Evolutionary conservation across 345 rosid species (phyloP).

Genomic region (Eutrema japonicum): DNA sequence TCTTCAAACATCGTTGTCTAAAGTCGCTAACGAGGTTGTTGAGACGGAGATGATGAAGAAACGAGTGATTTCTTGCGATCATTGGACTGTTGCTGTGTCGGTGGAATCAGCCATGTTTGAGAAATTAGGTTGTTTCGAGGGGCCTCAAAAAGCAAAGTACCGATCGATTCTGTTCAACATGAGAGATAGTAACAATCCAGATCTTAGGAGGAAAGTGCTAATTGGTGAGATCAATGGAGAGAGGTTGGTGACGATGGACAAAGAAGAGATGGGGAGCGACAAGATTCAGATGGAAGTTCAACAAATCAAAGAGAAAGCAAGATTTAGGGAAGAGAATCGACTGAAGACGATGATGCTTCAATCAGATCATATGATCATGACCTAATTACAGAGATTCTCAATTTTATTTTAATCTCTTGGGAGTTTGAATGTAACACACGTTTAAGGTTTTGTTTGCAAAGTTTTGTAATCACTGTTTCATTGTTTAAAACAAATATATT

Average conservation of each 20-base stretch:
- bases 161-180: slow-evolving; percentile 34
- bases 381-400: neutral
- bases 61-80: slow-evolving; percentile 23
- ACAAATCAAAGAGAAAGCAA: slow-evolving; percentile 27
- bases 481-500: no score
- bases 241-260: slow-evolving; percentile 27
- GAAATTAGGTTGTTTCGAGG: slow-evolving; percentile 12
- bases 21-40: slow-evolving; percentile 21
- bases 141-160: slow-evolving; percentile 20
- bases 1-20: slow-evolving; percentile 12
- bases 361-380: neutral
- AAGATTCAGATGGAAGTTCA: slow-evolving; percentile 29
- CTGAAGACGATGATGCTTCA: slow-evolving; percentile 11
- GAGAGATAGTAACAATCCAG: slow-evolving; percentile 32
- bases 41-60: slow-evolving; percentile 31
- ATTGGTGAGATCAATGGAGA: slow-evolving; percentile 29
- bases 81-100: slow-evolving; percentile 1
- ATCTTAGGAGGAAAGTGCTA: slow-evolving; percentile 34
- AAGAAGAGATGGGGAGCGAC: slow-evolving; percentile 32
- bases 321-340: slow-evolving; percentile 16
- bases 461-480: no score
- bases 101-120: slow-evolving; percentile 27
- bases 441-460: no score
- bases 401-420: neutral
- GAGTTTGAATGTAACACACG: no score